Conservation (phyloP, 83 land plant species). For the Picea mariana region DNA sequence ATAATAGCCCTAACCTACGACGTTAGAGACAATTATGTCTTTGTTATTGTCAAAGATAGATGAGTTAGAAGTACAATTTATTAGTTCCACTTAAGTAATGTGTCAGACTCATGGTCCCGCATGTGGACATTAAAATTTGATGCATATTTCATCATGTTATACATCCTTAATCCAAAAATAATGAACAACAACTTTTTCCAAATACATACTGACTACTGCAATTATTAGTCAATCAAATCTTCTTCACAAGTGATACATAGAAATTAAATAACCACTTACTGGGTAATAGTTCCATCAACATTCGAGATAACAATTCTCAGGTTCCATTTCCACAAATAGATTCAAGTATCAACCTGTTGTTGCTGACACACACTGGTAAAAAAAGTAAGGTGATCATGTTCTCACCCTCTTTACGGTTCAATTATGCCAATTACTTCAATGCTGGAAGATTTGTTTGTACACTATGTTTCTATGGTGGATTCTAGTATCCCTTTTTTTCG, state of each 20-base stretch:
- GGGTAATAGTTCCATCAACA: constrained; percentile 38
- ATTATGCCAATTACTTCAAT: constrained; percentile 26
- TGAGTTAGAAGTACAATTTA: not conserved
- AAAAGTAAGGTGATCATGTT: constrained; percentile 37
- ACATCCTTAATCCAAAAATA: not conserved
- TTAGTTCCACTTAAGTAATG: not conserved
- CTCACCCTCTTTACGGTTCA: constrained; percentile 21
- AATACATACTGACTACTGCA: not conserved
- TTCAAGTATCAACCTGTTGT: constrained; percentile 34
- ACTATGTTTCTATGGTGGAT: constrained; percentile 7
- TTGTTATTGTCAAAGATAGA: not conserved
- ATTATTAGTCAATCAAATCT: too few species aligned
- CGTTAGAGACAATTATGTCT: not conserved
- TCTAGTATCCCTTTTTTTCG: too few species aligned
- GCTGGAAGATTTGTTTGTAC: constrained; percentile 21
- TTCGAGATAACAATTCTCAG: constrained; percentile 24
- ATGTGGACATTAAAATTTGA: not conserved
- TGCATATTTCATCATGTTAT: not conserved
- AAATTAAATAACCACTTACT: constrained; percentile 13
- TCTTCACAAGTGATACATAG: too few species aligned
- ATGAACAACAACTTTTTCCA: not conserved
- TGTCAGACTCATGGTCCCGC: not conserved
- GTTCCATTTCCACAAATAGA: constrained; percentile 40
- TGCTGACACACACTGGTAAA: constrained; percentile 22
- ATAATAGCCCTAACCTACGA: not conserved